Percentiles rank a stretch among this genome's conserved stretches.
phyloP scores from a whole-genome alignment of 2,329 filamentous ascomycete genomes.

The Trichoderma arundinaceum region DNA sequence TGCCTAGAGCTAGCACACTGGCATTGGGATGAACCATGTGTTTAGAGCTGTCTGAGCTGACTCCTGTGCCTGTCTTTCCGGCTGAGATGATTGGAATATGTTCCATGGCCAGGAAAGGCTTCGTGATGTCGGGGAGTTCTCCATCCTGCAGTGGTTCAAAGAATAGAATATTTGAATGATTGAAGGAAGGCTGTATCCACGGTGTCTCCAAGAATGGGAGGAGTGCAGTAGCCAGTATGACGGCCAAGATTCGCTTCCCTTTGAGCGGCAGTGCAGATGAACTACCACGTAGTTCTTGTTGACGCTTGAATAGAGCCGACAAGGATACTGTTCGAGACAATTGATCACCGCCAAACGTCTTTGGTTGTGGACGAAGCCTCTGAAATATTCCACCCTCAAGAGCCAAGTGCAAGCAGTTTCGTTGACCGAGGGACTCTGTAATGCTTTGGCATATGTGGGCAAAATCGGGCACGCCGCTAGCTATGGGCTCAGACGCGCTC shows the following conservation, averaged over 20 bases:
- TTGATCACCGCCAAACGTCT: conserved; percentile 17
- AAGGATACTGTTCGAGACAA: conserved; percentile 16
- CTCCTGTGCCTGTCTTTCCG: background rate
- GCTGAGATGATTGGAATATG: conserved; percentile 15
- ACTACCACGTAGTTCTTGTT: conserved; percentile 9
- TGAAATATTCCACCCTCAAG: conserved; percentile 17
- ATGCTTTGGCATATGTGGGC: conserved; percentile 23
- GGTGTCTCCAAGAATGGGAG: conserved; percentile 17
- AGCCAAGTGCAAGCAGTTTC: conserved; percentile 21
- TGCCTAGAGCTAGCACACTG: conserved; percentile 12
- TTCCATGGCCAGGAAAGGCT: conserved; percentile 18
- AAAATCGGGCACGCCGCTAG: conserved; percentile 1
- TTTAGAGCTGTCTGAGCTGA: background rate
- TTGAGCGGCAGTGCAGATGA: conserved; percentile 5
- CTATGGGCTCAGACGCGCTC: conserved; percentile 11
- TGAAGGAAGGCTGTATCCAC: conserved; percentile 17
- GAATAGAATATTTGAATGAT: conserved; percentile 12
- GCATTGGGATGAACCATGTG: conserved; percentile 16
- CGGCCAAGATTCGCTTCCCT: conserved; percentile 17
- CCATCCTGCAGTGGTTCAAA: conserved; percentile 4
- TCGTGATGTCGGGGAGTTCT: conserved; percentile 15
- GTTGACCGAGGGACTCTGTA: conserved; percentile 19
- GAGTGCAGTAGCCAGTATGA: conserved; percentile 8
- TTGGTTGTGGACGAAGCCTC: conserved; percentile 18
- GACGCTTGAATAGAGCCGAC: conserved; percentile 15